These are phyloP conservation scores for Fusarium chaquense DNA, from an alignment of 2,329 filamentous ascomycete genomes.

Conservation along the genomic window DNA sequence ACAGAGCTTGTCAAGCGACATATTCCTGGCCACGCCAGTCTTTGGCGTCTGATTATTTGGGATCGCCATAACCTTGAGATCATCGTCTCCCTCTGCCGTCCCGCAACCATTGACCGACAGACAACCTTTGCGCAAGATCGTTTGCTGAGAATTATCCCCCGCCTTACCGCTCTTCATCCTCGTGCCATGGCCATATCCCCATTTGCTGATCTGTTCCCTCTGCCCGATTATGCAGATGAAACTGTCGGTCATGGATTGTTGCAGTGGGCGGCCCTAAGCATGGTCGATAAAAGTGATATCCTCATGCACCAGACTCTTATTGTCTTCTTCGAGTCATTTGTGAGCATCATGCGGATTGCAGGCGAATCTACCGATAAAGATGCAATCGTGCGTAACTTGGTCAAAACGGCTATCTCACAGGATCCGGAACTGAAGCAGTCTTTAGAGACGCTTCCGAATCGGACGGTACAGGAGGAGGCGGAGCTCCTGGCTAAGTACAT, in stretches of 20 bases:
- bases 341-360: slow-evolving; percentile 61
- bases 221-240: slow-evolving; percentile 31
- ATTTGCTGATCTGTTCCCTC: slow-evolving; percentile 45
- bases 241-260: slow-evolving; percentile 57
- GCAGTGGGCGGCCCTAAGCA: slow-evolving; percentile 63
- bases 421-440: slow-evolving; percentile 56
- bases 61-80: slow-evolving; percentile 59
- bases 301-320: slow-evolving; percentile 64
- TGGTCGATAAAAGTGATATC: slow-evolving; percentile 63
- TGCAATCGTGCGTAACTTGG: slow-evolving; percentile 53
- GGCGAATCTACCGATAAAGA: slow-evolving; percentile 53
- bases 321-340: slow-evolving; percentile 66
- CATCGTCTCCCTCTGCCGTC: slow-evolving; percentile 55
- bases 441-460: slow-evolving; percentile 59
- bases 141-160: slow-evolving; percentile 64
- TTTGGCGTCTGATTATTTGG: slow-evolving; percentile 67
- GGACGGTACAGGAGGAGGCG: slow-evolving; percentile 64
- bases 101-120: slow-evolving; percentile 53
- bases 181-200: slow-evolving; percentile 54
- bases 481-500: slow-evolving; percentile 62
- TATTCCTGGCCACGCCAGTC: slow-evolving; percentile 61
- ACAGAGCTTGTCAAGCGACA: slow-evolving; percentile 55
- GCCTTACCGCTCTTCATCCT: slow-evolving; percentile 62
- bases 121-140: slow-evolving; percentile 65
- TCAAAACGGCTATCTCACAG: slow-evolving; percentile 56